Evolutionary conservation across 83 land plant genomes (phyloP), one percentile per base, ranked within the genome.

Genomic region (Thuja plicata): DNA sequence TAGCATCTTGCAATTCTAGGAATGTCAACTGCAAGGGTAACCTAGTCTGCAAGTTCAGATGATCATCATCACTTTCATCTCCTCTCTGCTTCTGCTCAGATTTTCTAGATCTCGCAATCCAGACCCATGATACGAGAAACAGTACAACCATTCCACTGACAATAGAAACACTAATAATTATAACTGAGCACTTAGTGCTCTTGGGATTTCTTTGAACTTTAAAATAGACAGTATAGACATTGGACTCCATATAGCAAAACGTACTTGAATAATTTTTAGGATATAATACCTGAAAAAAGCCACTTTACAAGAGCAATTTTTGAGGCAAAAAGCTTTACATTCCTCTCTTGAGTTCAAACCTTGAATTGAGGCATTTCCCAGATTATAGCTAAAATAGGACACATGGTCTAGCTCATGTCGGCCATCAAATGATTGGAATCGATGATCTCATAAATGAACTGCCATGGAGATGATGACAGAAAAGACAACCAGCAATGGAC

Each of bases 251-350:
- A 50, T 87, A 88, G 55, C 93, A 92, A 45, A 3, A 34, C 2
- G 90, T 91, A 83, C 37, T 32, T 1, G 90, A 86, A 87, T 13
- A 1, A 87, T 92, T 88, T 0, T 19, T 37, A 73, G 11, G 27
- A 48, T 34, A 55, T 1, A 73, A 85, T 89, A 87, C 13, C 60
- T 16, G 84, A 90, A 89, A 30, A 92, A 62, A 35, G 89, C 92
- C 41, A 92, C 92, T 85, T 87, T 77, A 45, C 93, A 92, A 45
- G 90, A 89, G 77, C 92, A 92, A 41, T 92, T 90, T 50, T 85
- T 82, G 32, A 92, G 35, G 60, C 93, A 92, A 12, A 84, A 85
- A 32, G 85, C 34, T 81, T 87, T 89, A 87, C 92, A 92, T 43
- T 50, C 46, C 21, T 92, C 87, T 3, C 87, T 76, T 40, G 88